Percentiles rank a stretch among this genome's conserved stretches.
phyloP scores from a whole-genome alignment of 495 filamentous ascomycete species.

The Penicillium steckii region DNA sequence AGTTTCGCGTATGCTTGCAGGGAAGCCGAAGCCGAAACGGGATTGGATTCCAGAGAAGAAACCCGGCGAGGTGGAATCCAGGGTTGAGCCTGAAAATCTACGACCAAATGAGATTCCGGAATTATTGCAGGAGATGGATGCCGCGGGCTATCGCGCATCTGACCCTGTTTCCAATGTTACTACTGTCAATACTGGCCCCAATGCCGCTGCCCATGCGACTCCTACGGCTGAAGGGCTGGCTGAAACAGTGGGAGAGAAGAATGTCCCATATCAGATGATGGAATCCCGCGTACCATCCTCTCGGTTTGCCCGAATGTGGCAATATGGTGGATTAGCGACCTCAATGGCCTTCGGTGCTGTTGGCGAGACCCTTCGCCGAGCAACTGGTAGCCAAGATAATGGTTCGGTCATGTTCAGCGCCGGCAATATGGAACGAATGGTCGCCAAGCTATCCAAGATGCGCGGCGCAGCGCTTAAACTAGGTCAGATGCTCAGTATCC shows the following conservation, averaged over 20 bases:
- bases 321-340: conserved; percentile 88
- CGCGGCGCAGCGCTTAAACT: conserved; percentile 97
- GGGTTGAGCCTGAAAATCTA: background rate
- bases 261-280: conserved; percentile 64
- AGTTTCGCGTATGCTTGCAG: conserved; percentile 54
- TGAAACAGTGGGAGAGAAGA: conserved; percentile 12
- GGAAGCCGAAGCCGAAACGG: conserved; percentile 20
- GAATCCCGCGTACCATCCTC: conserved; percentile 91
- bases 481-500: conserved; percentile 96
- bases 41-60: conserved; percentile 16
- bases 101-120: background rate
- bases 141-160: background rate
- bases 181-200: background rate
- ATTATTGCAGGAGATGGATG: background rate
- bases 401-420: conserved; percentile 86
- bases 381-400: conserved; percentile 55
- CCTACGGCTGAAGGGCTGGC: conserved; percentile 9
- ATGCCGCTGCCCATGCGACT: conserved; percentile 23
- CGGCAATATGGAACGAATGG: conserved; percentile 86
- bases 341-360: conserved; percentile 96
- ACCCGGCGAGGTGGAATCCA: background rate
- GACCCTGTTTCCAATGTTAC: background rate
- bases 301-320: conserved; percentile 83
- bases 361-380: conserved; percentile 75
- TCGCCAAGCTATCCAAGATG: conserved; percentile 91